A percentile compares a stretch with the other conserved stretches of the same genome.
Conservation (phyloP, 2,329 filamentous ascomycete species). For the Blumeriella jaapii region DNA sequence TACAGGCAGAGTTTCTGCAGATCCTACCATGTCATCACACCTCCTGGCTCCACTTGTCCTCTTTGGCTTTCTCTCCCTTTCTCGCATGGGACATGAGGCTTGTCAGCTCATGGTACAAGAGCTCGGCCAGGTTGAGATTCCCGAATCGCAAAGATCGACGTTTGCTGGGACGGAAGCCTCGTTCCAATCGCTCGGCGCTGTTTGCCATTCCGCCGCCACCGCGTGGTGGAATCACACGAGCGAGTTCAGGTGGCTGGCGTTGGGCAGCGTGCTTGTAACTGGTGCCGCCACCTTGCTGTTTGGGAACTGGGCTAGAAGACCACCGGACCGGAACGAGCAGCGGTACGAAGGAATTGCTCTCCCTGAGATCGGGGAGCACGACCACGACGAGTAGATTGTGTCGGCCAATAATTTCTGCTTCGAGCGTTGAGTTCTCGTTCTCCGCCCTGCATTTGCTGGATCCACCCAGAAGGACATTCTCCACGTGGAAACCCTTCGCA, state of each 20-base stretch:
- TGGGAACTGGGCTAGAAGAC: slow-evolving; percentile 26
- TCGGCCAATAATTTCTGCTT: too few species aligned
- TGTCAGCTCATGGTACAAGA: slow-evolving; percentile 32
- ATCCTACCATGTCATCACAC: slow-evolving; percentile 7
- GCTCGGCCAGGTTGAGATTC: slow-evolving; percentile 31
- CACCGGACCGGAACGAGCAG: neutral
- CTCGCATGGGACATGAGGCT: slow-evolving; percentile 31
- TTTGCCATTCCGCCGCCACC: slow-evolving; percentile 29
- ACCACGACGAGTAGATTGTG: too few species aligned
- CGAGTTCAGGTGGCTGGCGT: slow-evolving; percentile 29
- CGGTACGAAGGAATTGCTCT: neutral
- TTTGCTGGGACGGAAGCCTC: slow-evolving; percentile 32
- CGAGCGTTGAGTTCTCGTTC: too few species aligned
- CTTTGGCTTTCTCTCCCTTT: slow-evolving; percentile 30
- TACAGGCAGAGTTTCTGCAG: neutral
- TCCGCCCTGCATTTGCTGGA: too few species aligned
- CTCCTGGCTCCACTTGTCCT: slow-evolving; percentile 18
- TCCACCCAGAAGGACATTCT: too few species aligned
- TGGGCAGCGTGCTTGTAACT: slow-evolving; percentile 27
- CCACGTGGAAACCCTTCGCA: too few species aligned
- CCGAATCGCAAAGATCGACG: slow-evolving; percentile 27
- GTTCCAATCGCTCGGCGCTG: slow-evolving; percentile 29
- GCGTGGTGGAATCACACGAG: slow-evolving; percentile 28
- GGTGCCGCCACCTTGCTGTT: slow-evolving; percentile 26
- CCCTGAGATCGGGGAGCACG: neutral